Evolutionary conservation across 1,139 yeast genomes (phyloP).

Genomic region (Chernovozyma sophiae-reginae): DNA sequence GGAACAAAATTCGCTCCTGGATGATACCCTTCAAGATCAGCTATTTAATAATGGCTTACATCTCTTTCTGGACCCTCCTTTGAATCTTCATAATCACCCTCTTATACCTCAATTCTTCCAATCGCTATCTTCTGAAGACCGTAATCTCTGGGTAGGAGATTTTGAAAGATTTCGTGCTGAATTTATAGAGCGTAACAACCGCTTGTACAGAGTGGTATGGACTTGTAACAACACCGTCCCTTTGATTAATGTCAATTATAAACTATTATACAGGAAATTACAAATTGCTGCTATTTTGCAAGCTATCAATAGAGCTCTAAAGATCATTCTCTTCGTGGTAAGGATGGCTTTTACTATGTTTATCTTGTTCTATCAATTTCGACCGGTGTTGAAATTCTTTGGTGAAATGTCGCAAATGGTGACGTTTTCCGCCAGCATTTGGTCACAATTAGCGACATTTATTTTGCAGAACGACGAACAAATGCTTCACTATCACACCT

Average conservation of each 20-base stretch:
- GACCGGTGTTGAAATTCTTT: neutral
- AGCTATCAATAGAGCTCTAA: neutral
- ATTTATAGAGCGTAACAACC: neutral
- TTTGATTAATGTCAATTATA: neutral
- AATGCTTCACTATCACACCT: neutral
- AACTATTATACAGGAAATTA: neutral
- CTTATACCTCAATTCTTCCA: neutral
- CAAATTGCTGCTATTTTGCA: neutral
- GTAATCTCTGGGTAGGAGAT: neutral
- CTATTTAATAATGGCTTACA: too few relatives aligned
- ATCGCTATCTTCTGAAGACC: neutral
- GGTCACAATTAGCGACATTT: slow-evolving; percentile 2
- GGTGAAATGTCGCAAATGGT: neutral
- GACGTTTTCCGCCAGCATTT: slow-evolving; percentile 2
- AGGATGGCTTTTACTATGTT: neutral
- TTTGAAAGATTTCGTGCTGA: neutral
- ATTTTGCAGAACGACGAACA: neutral
- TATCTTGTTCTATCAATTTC: neutral
- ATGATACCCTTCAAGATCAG: too few relatives aligned
- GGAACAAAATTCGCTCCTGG: too few relatives aligned
- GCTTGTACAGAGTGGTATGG: slow-evolving; percentile 1
- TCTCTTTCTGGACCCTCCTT: too few relatives aligned
- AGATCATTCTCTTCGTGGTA: neutral
- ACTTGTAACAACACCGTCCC: neutral
- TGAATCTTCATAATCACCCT: neutral